Evolutionary conservation across 2,329 filamentous ascomycete genomes (phyloP).

Genomic region (Sporothrix brunneoviolacea): DNA sequence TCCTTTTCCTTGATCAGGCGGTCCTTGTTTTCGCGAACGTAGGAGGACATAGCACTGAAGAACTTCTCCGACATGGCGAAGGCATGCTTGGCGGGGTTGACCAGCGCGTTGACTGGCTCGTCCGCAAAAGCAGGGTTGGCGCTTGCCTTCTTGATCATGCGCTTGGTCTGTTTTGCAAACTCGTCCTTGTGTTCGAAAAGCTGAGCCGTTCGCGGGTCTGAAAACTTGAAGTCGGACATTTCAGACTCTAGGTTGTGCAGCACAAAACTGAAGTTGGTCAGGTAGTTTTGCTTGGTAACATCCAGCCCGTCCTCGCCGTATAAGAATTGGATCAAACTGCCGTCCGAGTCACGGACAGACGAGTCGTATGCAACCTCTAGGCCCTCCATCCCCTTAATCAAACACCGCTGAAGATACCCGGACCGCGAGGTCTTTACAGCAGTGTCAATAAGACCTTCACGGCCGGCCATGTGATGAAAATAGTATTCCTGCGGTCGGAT

Average conservation of each 20-base stretch:
- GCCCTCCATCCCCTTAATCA: conserved; percentile 98
- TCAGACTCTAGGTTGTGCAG: conserved; percentile 79
- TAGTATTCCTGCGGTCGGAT: conserved; percentile 97
- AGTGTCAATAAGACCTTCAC: conserved; percentile 97
- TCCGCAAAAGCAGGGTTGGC: conserved; percentile 49
- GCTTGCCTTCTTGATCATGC: conserved; percentile 65
- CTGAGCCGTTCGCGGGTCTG: conserved; percentile 40
- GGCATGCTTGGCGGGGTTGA: conserved; percentile 68
- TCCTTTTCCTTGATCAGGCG: conserved; percentile 49
- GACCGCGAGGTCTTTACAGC: conserved; percentile 97
- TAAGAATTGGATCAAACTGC: conserved; percentile 86
- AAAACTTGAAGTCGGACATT: conserved; percentile 65
- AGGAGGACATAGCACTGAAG: conserved; percentile 63
- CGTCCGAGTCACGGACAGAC: conserved; percentile 89
- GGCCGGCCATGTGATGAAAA: conserved; percentile 98
- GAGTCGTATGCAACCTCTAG: conserved; percentile 88
- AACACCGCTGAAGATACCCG: conserved; percentile 90
- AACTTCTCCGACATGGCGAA: conserved; percentile 90
- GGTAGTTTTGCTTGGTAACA: conserved; percentile 86
- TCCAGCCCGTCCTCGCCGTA: conserved; percentile 97
- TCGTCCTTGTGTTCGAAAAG: conserved; percentile 49
- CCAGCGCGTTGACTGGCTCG: conserved; percentile 68
- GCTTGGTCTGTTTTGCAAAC: conserved; percentile 73
- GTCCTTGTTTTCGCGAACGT: conserved; percentile 70
- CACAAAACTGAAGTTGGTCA: conserved; percentile 84